Evolutionary conservation across 495 filamentous ascomycete genomes (phyloP).

Genomic region (Polyplosphaeria fusca): DNA sequence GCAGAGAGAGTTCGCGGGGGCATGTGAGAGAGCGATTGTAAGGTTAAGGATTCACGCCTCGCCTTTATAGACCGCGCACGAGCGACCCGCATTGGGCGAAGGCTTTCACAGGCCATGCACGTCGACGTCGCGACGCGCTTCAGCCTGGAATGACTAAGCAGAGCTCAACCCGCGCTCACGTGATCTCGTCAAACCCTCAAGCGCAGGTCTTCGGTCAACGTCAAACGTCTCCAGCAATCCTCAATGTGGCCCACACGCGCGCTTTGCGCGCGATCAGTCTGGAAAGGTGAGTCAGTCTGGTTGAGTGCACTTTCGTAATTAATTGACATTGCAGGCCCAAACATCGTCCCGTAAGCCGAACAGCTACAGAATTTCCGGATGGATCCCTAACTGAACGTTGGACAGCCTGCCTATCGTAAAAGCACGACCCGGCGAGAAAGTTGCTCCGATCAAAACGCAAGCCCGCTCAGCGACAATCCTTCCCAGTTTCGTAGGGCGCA

Average conservation of each 20-base stretch:
- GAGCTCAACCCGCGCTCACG: background rate
- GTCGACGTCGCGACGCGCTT: too few species aligned
- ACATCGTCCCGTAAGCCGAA: constrained; percentile 54
- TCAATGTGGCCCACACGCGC: constrained; percentile 61
- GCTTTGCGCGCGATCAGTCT: constrained; percentile 65
- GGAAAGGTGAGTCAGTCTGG: constrained; percentile 59
- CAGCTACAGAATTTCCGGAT: too few species aligned
- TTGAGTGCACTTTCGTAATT: too few species aligned
- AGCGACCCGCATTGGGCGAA: too few species aligned
- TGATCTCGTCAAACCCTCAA: constrained; percentile 1
- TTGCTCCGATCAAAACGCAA: constrained; percentile 78
- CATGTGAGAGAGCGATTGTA: too few species aligned
- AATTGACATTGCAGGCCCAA: background rate
- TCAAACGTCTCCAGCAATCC: constrained; percentile 5
- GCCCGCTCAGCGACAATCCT: constrained; percentile 90
- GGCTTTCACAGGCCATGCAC: too few species aligned
- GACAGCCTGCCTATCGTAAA: constrained; percentile 60
- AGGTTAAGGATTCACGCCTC: too few species aligned
- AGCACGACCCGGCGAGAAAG: constrained; percentile 58
- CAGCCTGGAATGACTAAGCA: too few species aligned
- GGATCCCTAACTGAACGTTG: constrained; percentile 4
- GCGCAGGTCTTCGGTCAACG: constrained; percentile 1
- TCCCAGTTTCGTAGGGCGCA: constrained; percentile 90
- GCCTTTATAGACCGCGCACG: too few species aligned
- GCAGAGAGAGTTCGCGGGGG: background rate